These are phyloP conservation scores for Scleromitrula shiraiana DNA, from an alignment of 2,329 filamentous ascomycete genomes.

Conservation along the genomic window DNA sequence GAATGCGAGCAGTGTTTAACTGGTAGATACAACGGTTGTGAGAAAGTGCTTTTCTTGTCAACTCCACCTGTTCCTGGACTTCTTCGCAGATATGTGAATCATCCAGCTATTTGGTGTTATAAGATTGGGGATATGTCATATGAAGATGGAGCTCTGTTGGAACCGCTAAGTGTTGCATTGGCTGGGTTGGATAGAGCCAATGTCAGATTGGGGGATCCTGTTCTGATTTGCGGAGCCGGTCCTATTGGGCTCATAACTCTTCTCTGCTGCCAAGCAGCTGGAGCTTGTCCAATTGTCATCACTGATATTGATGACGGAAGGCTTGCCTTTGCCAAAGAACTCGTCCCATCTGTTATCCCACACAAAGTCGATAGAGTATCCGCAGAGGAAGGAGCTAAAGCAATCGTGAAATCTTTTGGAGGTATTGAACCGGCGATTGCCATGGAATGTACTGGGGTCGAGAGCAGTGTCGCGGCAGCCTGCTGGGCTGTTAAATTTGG, in stretches of 20 bases:
- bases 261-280: conserved; percentile 75
- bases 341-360: conserved; percentile 72
- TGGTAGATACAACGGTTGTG: conserved; percentile 92
- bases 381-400: conserved; percentile 62
- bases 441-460: conserved; percentile 91
- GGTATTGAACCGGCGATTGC: conserved; percentile 74
- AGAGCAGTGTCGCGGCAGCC: conserved; percentile 76
- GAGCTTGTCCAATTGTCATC: conserved; percentile 84
- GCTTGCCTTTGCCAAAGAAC: conserved; percentile 73
- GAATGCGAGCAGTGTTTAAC: conserved; percentile 85
- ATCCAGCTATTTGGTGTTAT: conserved; percentile 91
- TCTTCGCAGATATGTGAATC: conserved; percentile 86
- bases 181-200: conserved; percentile 80
- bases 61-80: conserved; percentile 85
- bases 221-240: conserved; percentile 84
- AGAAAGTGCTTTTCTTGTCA: conserved; percentile 75
- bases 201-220: conserved; percentile 75
- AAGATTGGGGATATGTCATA: conserved; percentile 90
- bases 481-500: conserved; percentile 92
- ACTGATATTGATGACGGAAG: conserved; percentile 89
- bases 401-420: conserved; percentile 62
- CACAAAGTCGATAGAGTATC: conserved; percentile 64
- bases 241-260: conserved; percentile 89
- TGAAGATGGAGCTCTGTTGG: conserved; percentile 83
- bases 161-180: conserved; percentile 82